phyloP scores from a whole-genome alignment of 2,329 filamentous ascomycete species.

The Xylariaceae sp. region DNA sequence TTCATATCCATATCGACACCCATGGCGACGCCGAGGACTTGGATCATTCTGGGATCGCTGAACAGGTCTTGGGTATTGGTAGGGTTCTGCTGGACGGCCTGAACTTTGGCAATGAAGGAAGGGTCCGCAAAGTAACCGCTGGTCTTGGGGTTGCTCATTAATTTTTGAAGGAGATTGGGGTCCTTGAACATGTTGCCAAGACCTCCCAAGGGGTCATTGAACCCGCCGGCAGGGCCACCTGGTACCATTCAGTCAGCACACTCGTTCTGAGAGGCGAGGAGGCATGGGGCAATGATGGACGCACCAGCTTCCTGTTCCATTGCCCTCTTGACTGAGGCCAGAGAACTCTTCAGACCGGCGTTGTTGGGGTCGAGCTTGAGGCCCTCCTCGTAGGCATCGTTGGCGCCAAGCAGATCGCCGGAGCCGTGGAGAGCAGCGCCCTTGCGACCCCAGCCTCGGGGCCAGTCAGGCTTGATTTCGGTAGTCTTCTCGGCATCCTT shows the following conservation, averaged over 20 bases:
- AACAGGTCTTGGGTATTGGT: slow-evolving; percentile 76
- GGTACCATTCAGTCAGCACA: slow-evolving; percentile 8
- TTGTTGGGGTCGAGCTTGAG: slow-evolving; percentile 90
- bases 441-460: slow-evolving; percentile 93
- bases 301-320: slow-evolving; percentile 69
- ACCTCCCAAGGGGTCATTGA: slow-evolving; percentile 67
- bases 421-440: slow-evolving; percentile 86
- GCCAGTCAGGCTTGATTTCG: slow-evolving; percentile 95
- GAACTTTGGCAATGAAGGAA: slow-evolving; percentile 86
- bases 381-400: slow-evolving; percentile 91
- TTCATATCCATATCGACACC: slow-evolving; percentile 85
- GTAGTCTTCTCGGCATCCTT: slow-evolving; percentile 91
- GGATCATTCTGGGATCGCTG: slow-evolving; percentile 85
- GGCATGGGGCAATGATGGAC: slow-evolving; percentile 4
- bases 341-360: slow-evolving; percentile 85
- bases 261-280: neutral
- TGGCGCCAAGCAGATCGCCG: slow-evolving; percentile 79
- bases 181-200: slow-evolving; percentile 95
- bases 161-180: slow-evolving; percentile 83
- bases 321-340: slow-evolving; percentile 81
- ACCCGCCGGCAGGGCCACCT: slow-evolving; percentile 40
- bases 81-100: slow-evolving; percentile 78
- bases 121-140: slow-evolving; percentile 74
- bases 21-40: slow-evolving; percentile 89
- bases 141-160: slow-evolving; percentile 93